Conservation (phyloP, 331 rosid species). For the Stylosanthes scabra region DNA sequence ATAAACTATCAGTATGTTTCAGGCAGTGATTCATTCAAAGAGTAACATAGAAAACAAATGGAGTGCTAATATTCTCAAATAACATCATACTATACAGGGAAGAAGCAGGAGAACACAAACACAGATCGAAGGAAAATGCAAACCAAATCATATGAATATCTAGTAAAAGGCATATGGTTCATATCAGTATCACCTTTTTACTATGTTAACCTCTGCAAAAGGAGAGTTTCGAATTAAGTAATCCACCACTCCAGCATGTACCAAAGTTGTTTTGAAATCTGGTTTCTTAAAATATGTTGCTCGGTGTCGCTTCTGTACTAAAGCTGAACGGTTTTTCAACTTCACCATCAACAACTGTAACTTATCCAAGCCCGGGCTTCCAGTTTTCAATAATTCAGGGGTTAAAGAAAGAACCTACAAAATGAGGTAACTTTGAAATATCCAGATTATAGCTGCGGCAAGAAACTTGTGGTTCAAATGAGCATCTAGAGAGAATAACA, state of each 20-base stretch:
- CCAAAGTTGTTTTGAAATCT: not conserved
- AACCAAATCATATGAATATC: not conserved
- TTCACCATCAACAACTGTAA: not conserved
- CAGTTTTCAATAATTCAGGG: not conserved
- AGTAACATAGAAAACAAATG: not conserved
- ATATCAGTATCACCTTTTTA: not conserved
- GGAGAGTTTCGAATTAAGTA: not conserved
- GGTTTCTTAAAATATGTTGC: not conserved
- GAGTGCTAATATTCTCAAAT: not conserved
- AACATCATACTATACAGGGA: not conserved
- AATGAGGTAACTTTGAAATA: not conserved
- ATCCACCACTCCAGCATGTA: not conserved
- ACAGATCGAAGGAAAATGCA: not conserved
- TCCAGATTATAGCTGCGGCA: not conserved
- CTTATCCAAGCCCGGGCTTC: not conserved
- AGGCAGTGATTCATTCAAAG: too few relatives aligned
- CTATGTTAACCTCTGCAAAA: not conserved
- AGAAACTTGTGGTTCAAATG: not conserved
- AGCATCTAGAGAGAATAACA: not conserved
- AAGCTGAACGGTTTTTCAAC: not conserved
- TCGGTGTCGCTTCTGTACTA: not conserved
- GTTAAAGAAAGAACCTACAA: not conserved
- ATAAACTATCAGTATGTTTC: too few relatives aligned
- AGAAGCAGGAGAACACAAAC: not conserved
- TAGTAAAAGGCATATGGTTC: not conserved